Evolutionary conservation across 805 yeast genomes (phyloP).

Genomic region (Priceomyces medius): DNA sequence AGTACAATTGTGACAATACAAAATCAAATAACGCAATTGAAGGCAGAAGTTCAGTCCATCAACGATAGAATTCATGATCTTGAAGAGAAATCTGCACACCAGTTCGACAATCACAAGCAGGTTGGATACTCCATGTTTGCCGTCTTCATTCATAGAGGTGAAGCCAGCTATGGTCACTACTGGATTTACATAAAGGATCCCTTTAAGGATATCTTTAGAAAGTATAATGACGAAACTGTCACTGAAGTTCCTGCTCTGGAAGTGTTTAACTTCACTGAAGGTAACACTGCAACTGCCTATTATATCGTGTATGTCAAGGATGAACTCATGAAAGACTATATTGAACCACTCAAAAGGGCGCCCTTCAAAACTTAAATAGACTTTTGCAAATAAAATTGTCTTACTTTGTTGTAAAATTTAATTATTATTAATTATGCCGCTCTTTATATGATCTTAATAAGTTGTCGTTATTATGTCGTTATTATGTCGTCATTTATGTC

Average conservation of each 20-base stretch:
- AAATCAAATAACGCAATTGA: slow-evolving; percentile 46
- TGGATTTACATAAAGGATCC: slow-evolving; percentile 92
- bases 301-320: slow-evolving; percentile 81
- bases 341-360: slow-evolving; percentile 69
- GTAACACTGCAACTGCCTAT: slow-evolving; percentile 91
- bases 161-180: slow-evolving; percentile 94
- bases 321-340: slow-evolving; percentile 49
- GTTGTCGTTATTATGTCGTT: too few relatives aligned
- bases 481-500: too few relatives aligned
- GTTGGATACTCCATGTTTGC: slow-evolving; percentile 86
- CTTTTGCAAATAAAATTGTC: too few relatives aligned
- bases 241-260: slow-evolving; percentile 68
- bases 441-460: too few relatives aligned
- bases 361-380: too few relatives aligned
- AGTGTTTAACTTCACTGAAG: slow-evolving; percentile 62
- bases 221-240: slow-evolving; percentile 95
- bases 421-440: too few relatives aligned
- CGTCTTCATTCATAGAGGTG: slow-evolving; percentile 91
- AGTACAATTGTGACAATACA: slow-evolving; percentile 50
- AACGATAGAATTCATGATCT: slow-evolving; percentile 44
- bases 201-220: slow-evolving; percentile 65
- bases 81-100: slow-evolving; percentile 50
- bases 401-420: too few relatives aligned
- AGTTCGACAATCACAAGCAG: slow-evolving; percentile 58
- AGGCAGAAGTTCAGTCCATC: slow-evolving; percentile 42